phyloP scores from a whole-genome alignment of 345 rosid species.

The Eucalyptus dawsonii region DNA sequence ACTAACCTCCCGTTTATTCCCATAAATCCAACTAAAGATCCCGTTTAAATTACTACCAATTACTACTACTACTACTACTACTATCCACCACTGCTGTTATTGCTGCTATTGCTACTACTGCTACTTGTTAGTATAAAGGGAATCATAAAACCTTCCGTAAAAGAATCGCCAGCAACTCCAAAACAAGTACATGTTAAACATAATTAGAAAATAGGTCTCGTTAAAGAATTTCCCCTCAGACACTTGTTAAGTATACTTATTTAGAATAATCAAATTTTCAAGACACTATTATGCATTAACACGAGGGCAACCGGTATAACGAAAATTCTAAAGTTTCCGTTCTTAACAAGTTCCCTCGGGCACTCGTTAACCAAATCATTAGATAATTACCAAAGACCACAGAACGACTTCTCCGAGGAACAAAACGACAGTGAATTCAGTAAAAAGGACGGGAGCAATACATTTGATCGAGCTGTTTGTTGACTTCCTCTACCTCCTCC shows the following conservation, averaged over 20 bases:
- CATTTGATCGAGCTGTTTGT: constrained; percentile 99
- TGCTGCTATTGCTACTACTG: background rate
- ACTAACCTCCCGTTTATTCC: background rate
- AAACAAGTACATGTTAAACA: background rate
- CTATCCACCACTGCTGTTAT: background rate
- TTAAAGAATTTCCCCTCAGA: background rate
- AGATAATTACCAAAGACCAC: background rate
- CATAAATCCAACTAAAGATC: background rate
- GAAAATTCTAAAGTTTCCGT: background rate
- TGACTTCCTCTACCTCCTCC: constrained; percentile 95
- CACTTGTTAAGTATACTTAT: background rate
- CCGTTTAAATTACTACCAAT: background rate
- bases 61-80: background rate
- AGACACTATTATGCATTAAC: background rate
- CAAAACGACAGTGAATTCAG: background rate
- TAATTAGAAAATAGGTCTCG: background rate
- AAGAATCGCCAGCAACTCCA: background rate
- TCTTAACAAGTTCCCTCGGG: background rate
- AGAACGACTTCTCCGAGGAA: background rate
- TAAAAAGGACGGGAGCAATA: background rate
- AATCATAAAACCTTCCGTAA: background rate
- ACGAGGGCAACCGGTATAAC: background rate
- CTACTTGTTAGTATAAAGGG: background rate
- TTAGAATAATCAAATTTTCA: background rate
- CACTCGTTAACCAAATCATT: background rate